Evolutionary conservation across 2,329 filamentous ascomycete genomes (phyloP), one percentile per base, ranked within the genome.

Genomic region (Myriangium duriaei): DNA sequence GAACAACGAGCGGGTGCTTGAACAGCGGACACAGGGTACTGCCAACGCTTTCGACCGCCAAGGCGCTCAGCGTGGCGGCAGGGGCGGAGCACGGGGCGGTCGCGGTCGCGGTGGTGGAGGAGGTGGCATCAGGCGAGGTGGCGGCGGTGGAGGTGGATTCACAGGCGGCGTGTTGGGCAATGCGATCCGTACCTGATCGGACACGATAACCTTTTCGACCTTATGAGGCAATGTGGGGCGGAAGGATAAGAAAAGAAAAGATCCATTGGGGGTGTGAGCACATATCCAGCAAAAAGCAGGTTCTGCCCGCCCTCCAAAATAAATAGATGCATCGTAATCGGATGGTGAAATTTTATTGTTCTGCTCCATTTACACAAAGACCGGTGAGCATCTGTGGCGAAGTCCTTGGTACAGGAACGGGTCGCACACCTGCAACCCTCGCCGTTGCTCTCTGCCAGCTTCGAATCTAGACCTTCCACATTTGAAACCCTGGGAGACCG

Each of bases 1-100:
- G 72, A 79, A 79, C 51, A 98, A 98, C 67, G 91, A 98, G 71
- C 80, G 92, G 61, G 93, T 88, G 15, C 73, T 98, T 51, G 91
- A 98, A 71, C 87, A 95, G 61, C 78, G 91, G 58, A 96, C 92
- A 51, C 86, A 95, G 61, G 91, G 91, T 51, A 94, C 87, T 50
- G 79, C 84, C 42, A 93, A 93, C 55, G 88, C 86, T 17, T 96
- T 96, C 64, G 87, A 95, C 70, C 71, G 88, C 59, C 85, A 94
- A 67, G 82, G 84, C 48, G 83, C 82, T 41, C 74, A 80, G 47
- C 79, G 81, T 44, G 72, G 74, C 34, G 73, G 79, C 17, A 76
- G 80, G 33, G 82, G 74, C 46, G 53, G 64, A 26, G 53, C 60
- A 21, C 55, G 63, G 10, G 66, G 79, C 44, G 78, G 81, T 30